These are phyloP conservation scores for Kluyveromyces sp. DNA, from an alignment of 1,139 yeast species.

Conservation along the genomic window DNA sequence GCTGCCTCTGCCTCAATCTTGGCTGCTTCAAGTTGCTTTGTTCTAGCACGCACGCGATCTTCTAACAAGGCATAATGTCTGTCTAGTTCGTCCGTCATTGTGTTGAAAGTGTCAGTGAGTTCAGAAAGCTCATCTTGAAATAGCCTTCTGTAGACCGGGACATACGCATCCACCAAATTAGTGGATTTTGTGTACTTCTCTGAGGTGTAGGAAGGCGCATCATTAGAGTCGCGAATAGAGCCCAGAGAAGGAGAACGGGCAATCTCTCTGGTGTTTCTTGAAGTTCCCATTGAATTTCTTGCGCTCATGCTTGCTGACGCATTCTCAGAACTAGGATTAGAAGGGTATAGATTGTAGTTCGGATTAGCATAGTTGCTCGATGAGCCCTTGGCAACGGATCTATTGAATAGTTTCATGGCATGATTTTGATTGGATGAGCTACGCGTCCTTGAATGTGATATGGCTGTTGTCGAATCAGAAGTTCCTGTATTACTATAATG, in stretches of 20 bases:
- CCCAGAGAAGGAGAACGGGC: constrained; percentile 3
- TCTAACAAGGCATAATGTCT: constrained; percentile 78
- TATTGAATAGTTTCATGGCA: constrained; percentile 6
- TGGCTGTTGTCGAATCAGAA: constrained; percentile 5
- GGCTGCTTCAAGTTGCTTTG: constrained; percentile 82
- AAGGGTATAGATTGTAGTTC: not conserved
- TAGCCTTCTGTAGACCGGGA: constrained; percentile 49
- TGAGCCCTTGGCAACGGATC: not conserved
- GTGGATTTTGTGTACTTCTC: constrained; percentile 35
- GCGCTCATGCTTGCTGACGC: not conserved
- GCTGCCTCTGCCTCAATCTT: constrained; percentile 89
- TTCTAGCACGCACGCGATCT: constrained; percentile 81
- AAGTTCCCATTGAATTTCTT: not conserved
- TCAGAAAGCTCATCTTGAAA: constrained; percentile 84
- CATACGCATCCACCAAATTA: constrained; percentile 37
- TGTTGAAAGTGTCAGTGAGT: constrained; percentile 79
- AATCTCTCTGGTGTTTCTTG: not conserved
- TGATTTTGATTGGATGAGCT: constrained; percentile 19
- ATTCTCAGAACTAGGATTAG: not conserved
- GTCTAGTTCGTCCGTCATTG: constrained; percentile 83
- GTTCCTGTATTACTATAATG: constrained; percentile 9
- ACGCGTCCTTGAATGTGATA: constrained; percentile 12
- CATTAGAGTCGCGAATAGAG: constrained; percentile 10
- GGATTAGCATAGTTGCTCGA: not conserved
- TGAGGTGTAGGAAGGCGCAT: constrained; percentile 17